phyloP scores from a whole-genome alignment of 192 early-diverging fungal species.

The Rhizophagus clarus region DNA sequence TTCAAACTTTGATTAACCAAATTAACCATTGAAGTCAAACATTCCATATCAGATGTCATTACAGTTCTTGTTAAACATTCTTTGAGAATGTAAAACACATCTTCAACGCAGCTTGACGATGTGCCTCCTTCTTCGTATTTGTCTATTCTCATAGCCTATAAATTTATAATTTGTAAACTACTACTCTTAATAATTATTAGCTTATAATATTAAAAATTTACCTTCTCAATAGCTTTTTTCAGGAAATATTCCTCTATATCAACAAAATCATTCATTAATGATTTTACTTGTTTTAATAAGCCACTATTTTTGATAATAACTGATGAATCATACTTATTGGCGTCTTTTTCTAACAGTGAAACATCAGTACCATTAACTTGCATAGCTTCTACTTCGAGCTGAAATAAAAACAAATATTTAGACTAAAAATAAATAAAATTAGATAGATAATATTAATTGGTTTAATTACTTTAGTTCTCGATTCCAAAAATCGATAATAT shows the following conservation, averaged over 20 bases:
- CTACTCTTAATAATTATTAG: background rate
- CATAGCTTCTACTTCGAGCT: conserved; percentile 42
- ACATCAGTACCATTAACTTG: conserved; percentile 33
- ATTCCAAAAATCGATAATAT: conserved; percentile 84
- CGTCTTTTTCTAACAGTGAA: conserved; percentile 42
- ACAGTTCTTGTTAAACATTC: conserved; percentile 72
- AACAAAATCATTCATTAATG: conserved; percentile 69
- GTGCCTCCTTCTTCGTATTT: conserved; percentile 49
- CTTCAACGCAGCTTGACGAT: conserved; percentile 80
- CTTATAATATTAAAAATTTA: conserved; percentile 28
- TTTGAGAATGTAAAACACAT: conserved; percentile 91
- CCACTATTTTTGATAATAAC: conserved; percentile 59
- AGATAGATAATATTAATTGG: background rate
- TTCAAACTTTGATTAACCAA: conserved; percentile 67
- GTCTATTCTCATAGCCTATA: conserved; percentile 70
- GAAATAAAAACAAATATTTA: background rate
- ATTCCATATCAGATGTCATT: conserved; percentile 69
- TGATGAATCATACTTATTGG: conserved; percentile 52
- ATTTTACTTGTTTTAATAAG: conserved; percentile 58
- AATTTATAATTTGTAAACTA: background rate
- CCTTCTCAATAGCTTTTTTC: conserved; percentile 73
- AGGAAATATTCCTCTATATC: conserved; percentile 78
- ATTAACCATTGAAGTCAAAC: conserved; percentile 71
- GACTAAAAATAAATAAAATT: background rate
- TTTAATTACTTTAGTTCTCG: conserved; percentile 63